Conservation (phyloP, 2,329 filamentous ascomycete genomes). For the Rutstroemia sp. region DNA sequence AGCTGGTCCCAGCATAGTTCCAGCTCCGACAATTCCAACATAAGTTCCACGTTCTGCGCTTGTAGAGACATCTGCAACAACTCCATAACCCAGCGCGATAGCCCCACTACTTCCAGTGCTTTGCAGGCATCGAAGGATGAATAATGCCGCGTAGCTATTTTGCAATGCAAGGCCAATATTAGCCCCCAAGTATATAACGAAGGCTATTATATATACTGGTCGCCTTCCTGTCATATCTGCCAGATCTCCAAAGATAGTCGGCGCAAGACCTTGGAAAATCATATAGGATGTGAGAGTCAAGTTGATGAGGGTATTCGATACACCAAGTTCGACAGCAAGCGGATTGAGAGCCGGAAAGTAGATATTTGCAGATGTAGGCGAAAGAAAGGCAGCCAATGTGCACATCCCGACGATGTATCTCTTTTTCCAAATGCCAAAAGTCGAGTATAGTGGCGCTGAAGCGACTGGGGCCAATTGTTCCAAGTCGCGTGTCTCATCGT, state of each 20-base stretch:
- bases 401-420: conserved; percentile 48
- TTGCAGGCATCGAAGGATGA: conserved; percentile 51
- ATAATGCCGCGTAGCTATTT: conserved; percentile 42
- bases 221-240: conserved; percentile 49
- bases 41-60: conserved; percentile 65
- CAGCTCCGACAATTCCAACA: conserved; percentile 62
- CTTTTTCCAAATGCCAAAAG: conserved; percentile 32
- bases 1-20: conserved; percentile 36
- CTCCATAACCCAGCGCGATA: conserved; percentile 62
- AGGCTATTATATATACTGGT: conserved; percentile 49
- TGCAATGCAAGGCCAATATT: conserved; percentile 49
- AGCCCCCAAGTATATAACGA: conserved; percentile 46
- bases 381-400: conserved; percentile 34
- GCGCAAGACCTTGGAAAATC: conserved; percentile 53
- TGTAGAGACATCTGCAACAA: conserved; percentile 65
- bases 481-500: conserved; percentile 22
- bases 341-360: conserved; percentile 29
- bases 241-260: conserved; percentile 49
- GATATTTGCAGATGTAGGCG: conserved; percentile 29
- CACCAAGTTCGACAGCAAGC: conserved; percentile 26
- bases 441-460: conserved; percentile 27
- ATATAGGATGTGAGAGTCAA: conserved; percentile 28
- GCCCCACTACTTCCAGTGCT: conserved; percentile 49
- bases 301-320: conserved; percentile 28
- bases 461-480: conserved; percentile 23